phyloP scores from a whole-genome alignment of 768 basidiomycete species.

The Pulveroboletus sp. region DNA sequence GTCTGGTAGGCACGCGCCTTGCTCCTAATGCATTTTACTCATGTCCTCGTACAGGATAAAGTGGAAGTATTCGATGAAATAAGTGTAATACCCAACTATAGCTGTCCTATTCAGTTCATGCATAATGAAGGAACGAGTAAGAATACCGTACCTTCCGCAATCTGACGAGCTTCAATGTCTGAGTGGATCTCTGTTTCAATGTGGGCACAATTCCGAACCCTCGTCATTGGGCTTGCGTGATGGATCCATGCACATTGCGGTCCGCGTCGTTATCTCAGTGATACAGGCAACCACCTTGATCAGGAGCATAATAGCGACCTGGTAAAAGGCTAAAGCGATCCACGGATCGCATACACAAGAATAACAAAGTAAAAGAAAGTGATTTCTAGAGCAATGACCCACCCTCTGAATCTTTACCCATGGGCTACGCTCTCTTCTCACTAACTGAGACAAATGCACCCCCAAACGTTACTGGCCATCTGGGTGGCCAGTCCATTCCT shows the following conservation, averaged over 20 bases:
- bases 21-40: conserved; percentile 1
- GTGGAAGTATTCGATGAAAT: conserved; percentile 18
- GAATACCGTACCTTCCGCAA: conserved; percentile 30
- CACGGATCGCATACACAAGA: no score
- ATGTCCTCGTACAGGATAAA: conserved; percentile 15
- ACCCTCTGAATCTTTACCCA: not conserved
- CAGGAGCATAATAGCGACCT: conserved; percentile 2
- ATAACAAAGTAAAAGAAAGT: not conserved
- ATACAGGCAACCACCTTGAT: not conserved
- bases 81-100: conserved; percentile 29
- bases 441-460: not conserved
- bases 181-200: not conserved
- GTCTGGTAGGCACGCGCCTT: conserved; percentile 31
- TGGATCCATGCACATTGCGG: not conserved
- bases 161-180: conserved; percentile 20
- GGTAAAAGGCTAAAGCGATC: not conserved
- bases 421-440: conserved; percentile 6
- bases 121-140: conserved; percentile 22
- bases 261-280: not conserved
- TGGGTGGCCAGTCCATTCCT: conserved; percentile 9
- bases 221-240: not conserved
- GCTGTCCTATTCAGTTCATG: conserved; percentile 17
- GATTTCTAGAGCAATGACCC: no score
- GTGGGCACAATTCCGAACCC: not conserved
- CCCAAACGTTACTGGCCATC: not conserved